phyloP scores from a whole-genome alignment of 305 asterid genomes.

The Lippia alba region DNA sequence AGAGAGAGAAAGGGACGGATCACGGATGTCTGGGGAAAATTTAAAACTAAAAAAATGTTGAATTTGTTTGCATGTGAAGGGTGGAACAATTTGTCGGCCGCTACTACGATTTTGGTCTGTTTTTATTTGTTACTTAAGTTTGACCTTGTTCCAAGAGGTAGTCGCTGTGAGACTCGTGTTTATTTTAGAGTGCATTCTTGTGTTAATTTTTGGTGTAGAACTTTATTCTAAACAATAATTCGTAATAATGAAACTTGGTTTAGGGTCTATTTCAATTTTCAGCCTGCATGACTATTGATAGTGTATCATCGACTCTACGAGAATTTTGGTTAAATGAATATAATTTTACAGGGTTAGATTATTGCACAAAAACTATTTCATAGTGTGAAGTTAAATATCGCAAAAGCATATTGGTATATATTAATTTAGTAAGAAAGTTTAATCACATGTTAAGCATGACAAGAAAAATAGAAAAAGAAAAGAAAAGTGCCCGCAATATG shows the following conservation, averaged over 20 bases:
- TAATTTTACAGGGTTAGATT: too few species aligned
- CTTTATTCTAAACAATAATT: too few species aligned
- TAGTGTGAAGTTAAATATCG: background rate
- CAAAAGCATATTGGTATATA: too few species aligned
- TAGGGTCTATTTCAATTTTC: too few species aligned
- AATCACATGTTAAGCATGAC: background rate
- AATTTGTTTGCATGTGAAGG: slow-evolving; percentile 57
- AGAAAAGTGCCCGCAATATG: background rate
- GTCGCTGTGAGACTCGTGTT: slow-evolving; percentile 31
- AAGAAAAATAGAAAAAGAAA: background rate
- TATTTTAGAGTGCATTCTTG: background rate
- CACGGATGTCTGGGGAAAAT: slow-evolving; percentile 34
- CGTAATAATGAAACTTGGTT: too few species aligned
- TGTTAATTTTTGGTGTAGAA: too few species aligned
- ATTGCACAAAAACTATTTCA: too few species aligned
- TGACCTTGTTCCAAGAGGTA: slow-evolving; percentile 37
- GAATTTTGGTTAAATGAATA: too few species aligned
- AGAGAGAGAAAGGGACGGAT: slow-evolving; percentile 41
- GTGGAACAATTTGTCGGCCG: slow-evolving; percentile 48
- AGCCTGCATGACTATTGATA: too few species aligned
- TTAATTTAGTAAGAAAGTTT: background rate
- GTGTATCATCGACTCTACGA: too few species aligned
- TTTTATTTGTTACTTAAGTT: slow-evolving; percentile 21
- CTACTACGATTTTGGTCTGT: slow-evolving; percentile 20
- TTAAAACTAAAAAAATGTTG: slow-evolving; percentile 27